Conservation (phyloP, 176 grass and related monocot species). For the Raddia distichophylla region DNA sequence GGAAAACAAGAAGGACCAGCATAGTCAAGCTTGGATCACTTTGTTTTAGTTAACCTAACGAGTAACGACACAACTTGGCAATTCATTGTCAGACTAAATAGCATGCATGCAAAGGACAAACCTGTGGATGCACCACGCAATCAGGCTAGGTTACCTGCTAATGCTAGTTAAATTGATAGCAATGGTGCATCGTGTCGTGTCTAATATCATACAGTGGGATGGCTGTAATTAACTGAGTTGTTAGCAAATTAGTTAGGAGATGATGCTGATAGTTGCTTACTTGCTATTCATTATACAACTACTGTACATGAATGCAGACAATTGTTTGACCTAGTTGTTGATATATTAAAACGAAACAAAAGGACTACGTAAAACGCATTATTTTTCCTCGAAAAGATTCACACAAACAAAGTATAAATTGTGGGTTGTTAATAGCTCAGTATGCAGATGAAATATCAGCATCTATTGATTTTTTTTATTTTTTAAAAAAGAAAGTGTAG, state of each 20-base stretch:
- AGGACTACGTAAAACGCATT: slow-evolving; percentile 22
- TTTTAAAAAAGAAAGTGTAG: not conserved
- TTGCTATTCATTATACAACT: slow-evolving; percentile 39
- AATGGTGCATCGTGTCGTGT: slow-evolving; percentile 27
- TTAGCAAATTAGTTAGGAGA: slow-evolving; percentile 49
- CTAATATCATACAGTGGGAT: slow-evolving; percentile 24
- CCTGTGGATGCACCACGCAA: slow-evolving; percentile 33
- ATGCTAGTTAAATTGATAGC: slow-evolving; percentile 37
- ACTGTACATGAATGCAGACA: slow-evolving; percentile 36
- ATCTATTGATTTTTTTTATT: not conserved
- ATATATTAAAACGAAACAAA: slow-evolving; percentile 47
- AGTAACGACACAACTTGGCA: slow-evolving; percentile 11
- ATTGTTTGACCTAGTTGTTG: slow-evolving; percentile 47
- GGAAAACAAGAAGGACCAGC: slow-evolving; percentile 35
- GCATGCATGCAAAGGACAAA: slow-evolving; percentile 38
- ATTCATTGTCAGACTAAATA: slow-evolving; percentile 9
- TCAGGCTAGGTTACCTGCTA: slow-evolving; percentile 42
- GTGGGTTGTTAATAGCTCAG: slow-evolving; percentile 3
- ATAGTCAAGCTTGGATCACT: slow-evolving; percentile 42
- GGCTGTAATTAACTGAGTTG: slow-evolving; percentile 44
- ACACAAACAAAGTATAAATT: slow-evolving; percentile 16
- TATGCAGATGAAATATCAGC: slow-evolving; percentile 32
- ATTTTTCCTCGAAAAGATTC: slow-evolving; percentile 38
- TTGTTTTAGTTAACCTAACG: slow-evolving; percentile 43
- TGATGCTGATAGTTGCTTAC: slow-evolving; percentile 55